These are phyloP conservation scores for Lyophyllum semitale DNA, from an alignment of 768 basidiomycete species.

Conservation along the genomic window DNA sequence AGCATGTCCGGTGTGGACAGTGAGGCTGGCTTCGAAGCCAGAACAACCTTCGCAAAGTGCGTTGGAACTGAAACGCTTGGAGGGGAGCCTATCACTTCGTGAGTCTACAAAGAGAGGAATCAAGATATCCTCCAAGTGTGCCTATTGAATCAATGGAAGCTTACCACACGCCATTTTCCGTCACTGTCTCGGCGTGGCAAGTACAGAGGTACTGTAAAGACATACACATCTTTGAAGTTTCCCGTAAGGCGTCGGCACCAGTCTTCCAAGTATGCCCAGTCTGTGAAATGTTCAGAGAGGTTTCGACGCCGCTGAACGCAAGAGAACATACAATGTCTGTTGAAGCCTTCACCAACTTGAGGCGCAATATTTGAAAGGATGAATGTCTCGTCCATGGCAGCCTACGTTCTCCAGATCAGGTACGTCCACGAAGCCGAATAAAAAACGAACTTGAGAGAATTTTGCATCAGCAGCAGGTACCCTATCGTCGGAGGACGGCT, in stretches of 20 bases:
- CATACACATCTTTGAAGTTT: slow-evolving; percentile 92
- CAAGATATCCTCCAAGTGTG: background rate
- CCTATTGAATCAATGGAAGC: slow-evolving; percentile 29
- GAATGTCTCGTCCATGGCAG: slow-evolving; percentile 97
- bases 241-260: slow-evolving; percentile 91
- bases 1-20: slow-evolving; percentile 67
- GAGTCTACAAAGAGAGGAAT: slow-evolving; percentile 48
- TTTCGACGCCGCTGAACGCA: background rate
- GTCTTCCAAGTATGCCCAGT: slow-evolving; percentile 96
- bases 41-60: slow-evolving; percentile 95
- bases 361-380: slow-evolving; percentile 94
- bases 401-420: slow-evolving; percentile 35
- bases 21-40: slow-evolving; percentile 74
- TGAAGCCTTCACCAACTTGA: slow-evolving; percentile 97
- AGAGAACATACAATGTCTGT: slow-evolving; percentile 79
- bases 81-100: slow-evolving; percentile 94
- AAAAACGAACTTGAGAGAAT: slow-evolving; percentile 62
- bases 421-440: background rate
- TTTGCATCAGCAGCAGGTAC: slow-evolving; percentile 98
- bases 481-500: slow-evolving; percentile 41
- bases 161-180: slow-evolving; percentile 93
- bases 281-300: slow-evolving; percentile 39
- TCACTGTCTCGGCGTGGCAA: slow-evolving; percentile 83
- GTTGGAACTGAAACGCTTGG: slow-evolving; percentile 94
- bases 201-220: slow-evolving; percentile 98